Evolutionary conservation across 1,284 basidiomycete species (phyloP).

Genomic region (Malassezia arunalokei): DNA sequence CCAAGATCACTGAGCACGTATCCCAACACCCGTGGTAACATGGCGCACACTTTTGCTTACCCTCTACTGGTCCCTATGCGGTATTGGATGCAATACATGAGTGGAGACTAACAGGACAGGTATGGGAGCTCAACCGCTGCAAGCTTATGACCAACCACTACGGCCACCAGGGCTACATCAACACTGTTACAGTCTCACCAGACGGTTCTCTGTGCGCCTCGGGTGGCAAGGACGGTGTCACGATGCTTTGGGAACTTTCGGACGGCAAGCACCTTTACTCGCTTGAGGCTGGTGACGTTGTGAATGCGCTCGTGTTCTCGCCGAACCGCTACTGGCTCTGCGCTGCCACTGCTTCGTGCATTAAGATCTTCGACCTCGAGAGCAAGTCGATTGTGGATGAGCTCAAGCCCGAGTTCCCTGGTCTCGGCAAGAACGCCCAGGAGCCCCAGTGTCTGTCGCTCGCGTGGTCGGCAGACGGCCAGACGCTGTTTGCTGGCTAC

Average conservation of each 20-base stretch:
- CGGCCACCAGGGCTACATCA: constrained; percentile 98
- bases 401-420: constrained; percentile 57
- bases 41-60: too few species aligned
- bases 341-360: constrained; percentile 90
- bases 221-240: constrained; percentile 91
- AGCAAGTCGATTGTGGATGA: constrained; percentile 91
- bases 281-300: constrained; percentile 92
- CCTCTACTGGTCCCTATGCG: background rate
- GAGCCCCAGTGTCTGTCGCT: constrained; percentile 94
- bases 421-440: constrained; percentile 60
- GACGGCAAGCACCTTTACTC: constrained; percentile 99
- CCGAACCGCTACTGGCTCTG: constrained; percentile 90
- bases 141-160: constrained; percentile 99
- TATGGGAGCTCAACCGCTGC: constrained; percentile 99
- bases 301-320: constrained; percentile 99
- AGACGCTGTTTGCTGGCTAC: constrained; percentile 73
- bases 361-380: constrained; percentile 60
- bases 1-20: constrained; percentile 60
- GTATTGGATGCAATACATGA: constrained; percentile 1
- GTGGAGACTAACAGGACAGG: constrained; percentile 51
- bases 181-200: constrained; percentile 95
- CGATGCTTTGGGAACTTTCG: constrained; percentile 99
- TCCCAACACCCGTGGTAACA: background rate
- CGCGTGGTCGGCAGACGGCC: constrained; percentile 95
- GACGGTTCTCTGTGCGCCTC: constrained; percentile 98